These are phyloP conservation scores for Phaeotremella fagi DNA, from an alignment of 768 basidiomycete genomes.

Conservation along the genomic window DNA sequence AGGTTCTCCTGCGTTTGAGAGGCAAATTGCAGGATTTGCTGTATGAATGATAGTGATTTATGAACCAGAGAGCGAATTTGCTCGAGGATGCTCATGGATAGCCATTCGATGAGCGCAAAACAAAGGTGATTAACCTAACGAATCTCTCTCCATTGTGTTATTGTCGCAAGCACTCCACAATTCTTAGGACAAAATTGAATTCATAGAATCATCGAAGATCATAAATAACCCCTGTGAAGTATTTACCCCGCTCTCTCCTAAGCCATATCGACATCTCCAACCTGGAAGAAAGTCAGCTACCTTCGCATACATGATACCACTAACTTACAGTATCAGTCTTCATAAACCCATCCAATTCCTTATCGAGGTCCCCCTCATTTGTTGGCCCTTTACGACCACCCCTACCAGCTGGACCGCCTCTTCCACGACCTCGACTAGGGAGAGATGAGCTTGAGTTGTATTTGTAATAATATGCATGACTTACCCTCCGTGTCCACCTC, in stretches of 20 bases:
- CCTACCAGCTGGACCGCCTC: conserved; percentile 42
- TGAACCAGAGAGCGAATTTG: no score
- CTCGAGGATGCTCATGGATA: no score
- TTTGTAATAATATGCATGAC: conserved; percentile 47
- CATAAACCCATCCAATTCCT: conserved; percentile 64
- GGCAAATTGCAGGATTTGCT: no score
- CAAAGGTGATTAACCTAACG: no score
- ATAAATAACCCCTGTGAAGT: no score
- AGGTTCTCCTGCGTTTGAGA: no score
- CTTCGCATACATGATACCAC: neutral
- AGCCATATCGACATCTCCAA: conserved; percentile 29
- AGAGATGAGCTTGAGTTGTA: conserved; percentile 48
- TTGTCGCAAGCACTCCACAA: no score
- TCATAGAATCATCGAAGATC: no score
- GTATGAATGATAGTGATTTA: no score
- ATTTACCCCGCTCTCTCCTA: neutral
- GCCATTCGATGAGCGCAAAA: no score
- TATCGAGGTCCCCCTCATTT: conserved; percentile 78
- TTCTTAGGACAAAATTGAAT: no score
- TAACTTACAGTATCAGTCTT: conserved; percentile 24
- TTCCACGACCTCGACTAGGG: conserved; percentile 50
- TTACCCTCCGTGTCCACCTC: conserved; percentile 41
- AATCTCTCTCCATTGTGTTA: no score
- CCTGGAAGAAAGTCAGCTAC: neutral
- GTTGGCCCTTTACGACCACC: conserved; percentile 53